These are phyloP conservation scores for Candida insectalens DNA, from an alignment of 805 yeast species.

Conservation along the genomic window DNA sequence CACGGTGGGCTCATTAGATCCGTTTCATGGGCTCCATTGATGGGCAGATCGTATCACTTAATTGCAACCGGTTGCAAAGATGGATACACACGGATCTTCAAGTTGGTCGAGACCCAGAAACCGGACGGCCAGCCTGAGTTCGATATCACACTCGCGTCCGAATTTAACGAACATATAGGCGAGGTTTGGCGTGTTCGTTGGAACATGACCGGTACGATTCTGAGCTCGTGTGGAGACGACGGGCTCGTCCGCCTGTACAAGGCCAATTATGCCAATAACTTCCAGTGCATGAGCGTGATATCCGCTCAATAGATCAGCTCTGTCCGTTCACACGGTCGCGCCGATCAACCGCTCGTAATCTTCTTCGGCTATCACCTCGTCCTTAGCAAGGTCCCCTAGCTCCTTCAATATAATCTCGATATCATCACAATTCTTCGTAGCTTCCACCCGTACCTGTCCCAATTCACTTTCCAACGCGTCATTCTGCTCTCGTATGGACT, in stretches of 20 bases:
- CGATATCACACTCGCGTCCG: constrained; percentile 16
- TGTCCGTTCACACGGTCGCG: not conserved
- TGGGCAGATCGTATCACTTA: constrained; percentile 82
- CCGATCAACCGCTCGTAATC: too few species aligned
- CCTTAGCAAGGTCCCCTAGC: constrained; percentile 7
- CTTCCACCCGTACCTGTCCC: constrained; percentile 5
- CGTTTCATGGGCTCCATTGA: constrained; percentile 93
- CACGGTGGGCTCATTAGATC: constrained; percentile 82
- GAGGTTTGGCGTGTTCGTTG: constrained; percentile 94
- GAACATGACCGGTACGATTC: constrained; percentile 88
- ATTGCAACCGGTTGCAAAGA: constrained; percentile 96
- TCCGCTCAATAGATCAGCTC: constrained; percentile 35
- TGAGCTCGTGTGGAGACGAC: constrained; percentile 93
- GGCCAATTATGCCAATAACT: constrained; percentile 72
- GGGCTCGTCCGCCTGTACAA: constrained; percentile 91
- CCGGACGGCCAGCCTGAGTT: constrained; percentile 7
- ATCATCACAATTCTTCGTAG: constrained; percentile 4
- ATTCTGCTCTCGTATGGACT: constrained; percentile 9
- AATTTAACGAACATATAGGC: constrained; percentile 24
- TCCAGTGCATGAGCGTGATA: constrained; percentile 85
- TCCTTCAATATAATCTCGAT: constrained; percentile 7
- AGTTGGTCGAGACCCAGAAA: constrained; percentile 40
- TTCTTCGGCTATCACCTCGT: constrained; percentile 2
- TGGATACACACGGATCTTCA: constrained; percentile 81
- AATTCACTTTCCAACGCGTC: constrained; percentile 7